A percentile compares a stretch with the other conserved stretches of the same genome.
These are phyloP conservation scores for Boletus speciosus DNA, from an alignment of 768 basidiomycete genomes.

Conservation along the genomic window DNA sequence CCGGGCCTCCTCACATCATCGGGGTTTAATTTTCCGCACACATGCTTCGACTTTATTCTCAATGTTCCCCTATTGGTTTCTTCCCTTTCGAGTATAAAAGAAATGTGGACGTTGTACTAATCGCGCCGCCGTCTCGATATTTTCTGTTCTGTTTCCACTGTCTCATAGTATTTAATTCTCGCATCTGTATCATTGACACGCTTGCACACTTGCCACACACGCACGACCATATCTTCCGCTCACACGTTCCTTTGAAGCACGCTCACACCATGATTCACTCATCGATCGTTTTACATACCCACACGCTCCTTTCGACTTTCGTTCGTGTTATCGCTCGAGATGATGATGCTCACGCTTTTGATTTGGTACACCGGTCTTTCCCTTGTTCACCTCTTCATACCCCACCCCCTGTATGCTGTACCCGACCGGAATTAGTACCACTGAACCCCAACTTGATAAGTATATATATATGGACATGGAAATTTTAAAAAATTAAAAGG, in stretches of 20 bases:
- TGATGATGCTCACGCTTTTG: constrained; percentile 2
- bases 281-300: constrained; percentile 6
- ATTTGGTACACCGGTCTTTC: background rate
- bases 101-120: constrained; percentile 13
- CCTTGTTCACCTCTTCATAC: background rate
- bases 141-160: constrained; percentile 2
- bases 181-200: constrained; percentile 23
- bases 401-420: constrained; percentile 2
- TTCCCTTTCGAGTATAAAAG: constrained; percentile 1
- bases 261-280: background rate
- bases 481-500: too few species aligned
- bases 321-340: constrained; percentile 2
- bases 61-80: background rate
- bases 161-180: constrained; percentile 29
- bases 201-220: constrained; percentile 1
- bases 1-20: background rate
- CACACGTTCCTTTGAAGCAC: constrained; percentile 5
- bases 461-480: too few species aligned
- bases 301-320: constrained; percentile 5
- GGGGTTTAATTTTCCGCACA: constrained; percentile 2
- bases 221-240: constrained; percentile 2
- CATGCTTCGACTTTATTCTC: constrained; percentile 8
- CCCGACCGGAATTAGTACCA: background rate
- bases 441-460: background rate
- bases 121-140: background rate